These are phyloP conservation scores for Sporothrix protearum DNA, from an alignment of 2,329 filamentous ascomycete species.

Conservation along the genomic window DNA sequence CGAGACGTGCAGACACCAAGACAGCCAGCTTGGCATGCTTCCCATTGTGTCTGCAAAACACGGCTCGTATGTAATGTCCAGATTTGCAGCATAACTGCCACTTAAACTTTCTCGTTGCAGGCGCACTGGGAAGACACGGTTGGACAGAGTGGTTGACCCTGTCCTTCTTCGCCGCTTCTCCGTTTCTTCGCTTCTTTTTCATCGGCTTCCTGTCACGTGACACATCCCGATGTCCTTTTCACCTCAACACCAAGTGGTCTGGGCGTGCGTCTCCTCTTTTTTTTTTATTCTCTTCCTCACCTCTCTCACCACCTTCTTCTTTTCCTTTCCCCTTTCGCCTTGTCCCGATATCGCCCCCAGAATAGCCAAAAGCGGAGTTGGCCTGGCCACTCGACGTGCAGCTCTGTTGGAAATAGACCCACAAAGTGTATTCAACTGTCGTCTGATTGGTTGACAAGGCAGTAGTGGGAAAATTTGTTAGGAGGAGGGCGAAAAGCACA, in stretches of 20 bases:
- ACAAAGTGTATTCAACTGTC: background rate
- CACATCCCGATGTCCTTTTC: background rate
- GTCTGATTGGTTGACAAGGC: background rate
- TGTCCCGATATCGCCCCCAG: conserved; percentile 16
- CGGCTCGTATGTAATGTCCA: too few relatives aligned
- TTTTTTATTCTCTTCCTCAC: background rate
- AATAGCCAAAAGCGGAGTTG: conserved; percentile 11
- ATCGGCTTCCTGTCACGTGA: background rate
- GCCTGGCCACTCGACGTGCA: conserved; percentile 2
- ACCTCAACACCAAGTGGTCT: background rate
- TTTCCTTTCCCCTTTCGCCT: too few relatives aligned
- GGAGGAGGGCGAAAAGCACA: background rate
- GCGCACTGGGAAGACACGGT: too few relatives aligned
- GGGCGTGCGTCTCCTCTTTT: background rate
- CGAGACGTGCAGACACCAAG: background rate
- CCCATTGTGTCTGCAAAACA: background rate
- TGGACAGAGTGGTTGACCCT: too few relatives aligned
- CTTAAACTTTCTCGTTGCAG: too few relatives aligned
- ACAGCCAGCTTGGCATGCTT: background rate
- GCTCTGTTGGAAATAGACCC: background rate
- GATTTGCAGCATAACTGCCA: too few relatives aligned
- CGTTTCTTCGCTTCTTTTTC: background rate
- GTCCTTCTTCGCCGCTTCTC: too few relatives aligned
- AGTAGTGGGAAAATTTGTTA: background rate
- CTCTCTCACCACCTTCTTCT: background rate